Conservation (phyloP, 345 rosid genomes). For the Draba incana region DNA sequence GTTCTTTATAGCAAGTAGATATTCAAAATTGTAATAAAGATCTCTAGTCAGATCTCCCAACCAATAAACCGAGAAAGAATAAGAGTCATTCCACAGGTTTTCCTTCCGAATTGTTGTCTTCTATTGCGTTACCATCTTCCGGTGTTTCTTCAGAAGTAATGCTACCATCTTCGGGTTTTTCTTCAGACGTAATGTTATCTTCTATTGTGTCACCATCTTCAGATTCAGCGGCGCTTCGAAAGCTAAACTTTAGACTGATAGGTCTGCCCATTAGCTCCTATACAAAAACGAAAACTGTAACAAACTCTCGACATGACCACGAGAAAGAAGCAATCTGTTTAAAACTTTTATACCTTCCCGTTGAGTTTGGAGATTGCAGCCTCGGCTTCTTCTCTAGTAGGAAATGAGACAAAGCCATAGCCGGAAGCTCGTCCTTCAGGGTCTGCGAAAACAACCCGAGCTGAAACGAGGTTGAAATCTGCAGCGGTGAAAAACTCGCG, state of each 20-base stretch:
- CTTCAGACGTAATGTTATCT: background rate
- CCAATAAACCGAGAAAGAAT: conserved; percentile 24
- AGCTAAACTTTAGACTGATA: conserved; percentile 65
- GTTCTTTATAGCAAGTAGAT: conserved; percentile 29
- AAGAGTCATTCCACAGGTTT: conserved; percentile 32
- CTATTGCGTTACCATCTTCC: conserved; percentile 40
- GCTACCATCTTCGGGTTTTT: conserved; percentile 20
- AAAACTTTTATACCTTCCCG: conserved; percentile 66
- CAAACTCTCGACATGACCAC: conserved; percentile 2
- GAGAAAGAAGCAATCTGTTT: conserved; percentile 23
- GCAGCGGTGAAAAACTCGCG: conserved; percentile 69
- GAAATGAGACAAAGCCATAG: conserved; percentile 86
- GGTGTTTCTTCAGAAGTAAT: conserved; percentile 31
- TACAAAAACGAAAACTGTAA: conserved; percentile 22
- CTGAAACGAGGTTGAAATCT: conserved; percentile 60
- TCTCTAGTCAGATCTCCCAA: conserved; percentile 25
- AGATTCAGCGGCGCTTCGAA: conserved; percentile 51
- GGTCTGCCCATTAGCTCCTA: conserved; percentile 92
- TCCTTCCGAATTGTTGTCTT: conserved; percentile 32
- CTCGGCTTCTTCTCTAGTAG: conserved; percentile 86
- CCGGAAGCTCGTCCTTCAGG: conserved; percentile 75
- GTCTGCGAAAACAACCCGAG: conserved; percentile 67
- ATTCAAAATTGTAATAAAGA: conserved; percentile 42
- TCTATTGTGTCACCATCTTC: conserved; percentile 42
- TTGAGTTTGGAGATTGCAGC: conserved; percentile 66